phyloP scores from a whole-genome alignment of 2,329 filamentous ascomycete genomes.

The Venturia carpophila region DNA sequence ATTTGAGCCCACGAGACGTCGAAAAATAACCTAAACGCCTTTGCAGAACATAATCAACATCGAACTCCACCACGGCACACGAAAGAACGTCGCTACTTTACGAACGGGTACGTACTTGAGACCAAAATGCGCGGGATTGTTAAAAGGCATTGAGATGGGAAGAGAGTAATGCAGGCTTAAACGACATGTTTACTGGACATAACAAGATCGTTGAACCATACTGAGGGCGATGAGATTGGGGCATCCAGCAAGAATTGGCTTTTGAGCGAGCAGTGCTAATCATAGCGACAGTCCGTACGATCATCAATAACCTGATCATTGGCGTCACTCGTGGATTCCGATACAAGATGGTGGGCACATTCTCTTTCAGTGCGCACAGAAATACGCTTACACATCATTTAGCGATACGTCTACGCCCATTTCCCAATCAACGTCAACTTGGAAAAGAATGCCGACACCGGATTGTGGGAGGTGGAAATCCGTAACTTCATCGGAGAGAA shows the following conservation, averaged over 20 bases:
- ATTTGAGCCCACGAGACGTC: not conserved
- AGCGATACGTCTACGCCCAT: constrained; percentile 98
- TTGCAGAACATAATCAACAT: constrained; percentile 71
- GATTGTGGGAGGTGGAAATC: constrained; percentile 88
- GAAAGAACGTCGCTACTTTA: constrained; percentile 82
- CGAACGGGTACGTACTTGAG: not conserved
- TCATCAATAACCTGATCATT: constrained; percentile 98
- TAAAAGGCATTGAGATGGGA: not conserved
- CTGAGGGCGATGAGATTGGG: not conserved
- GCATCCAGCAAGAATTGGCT: not conserved
- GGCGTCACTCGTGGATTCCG: constrained; percentile 99
- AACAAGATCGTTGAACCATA: not conserved
- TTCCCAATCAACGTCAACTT: constrained; percentile 99
- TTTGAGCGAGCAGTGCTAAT: not conserved
- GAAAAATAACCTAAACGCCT: not conserved
- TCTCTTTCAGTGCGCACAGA: too few relatives aligned
- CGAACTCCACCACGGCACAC: constrained; percentile 95
- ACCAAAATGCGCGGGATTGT: not conserved
- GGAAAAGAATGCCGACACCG: constrained; percentile 90
- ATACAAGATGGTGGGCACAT: constrained; percentile 76
- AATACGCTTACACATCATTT: too few relatives aligned
- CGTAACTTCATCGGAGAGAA: constrained; percentile 99
- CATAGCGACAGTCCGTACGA: constrained; percentile 90
- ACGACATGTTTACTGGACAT: not conserved
- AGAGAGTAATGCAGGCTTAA: not conserved